Base-by-base conservation (phyloP, 371 early-diverging fungal species). In the Entomophthora muscae region DNA sequence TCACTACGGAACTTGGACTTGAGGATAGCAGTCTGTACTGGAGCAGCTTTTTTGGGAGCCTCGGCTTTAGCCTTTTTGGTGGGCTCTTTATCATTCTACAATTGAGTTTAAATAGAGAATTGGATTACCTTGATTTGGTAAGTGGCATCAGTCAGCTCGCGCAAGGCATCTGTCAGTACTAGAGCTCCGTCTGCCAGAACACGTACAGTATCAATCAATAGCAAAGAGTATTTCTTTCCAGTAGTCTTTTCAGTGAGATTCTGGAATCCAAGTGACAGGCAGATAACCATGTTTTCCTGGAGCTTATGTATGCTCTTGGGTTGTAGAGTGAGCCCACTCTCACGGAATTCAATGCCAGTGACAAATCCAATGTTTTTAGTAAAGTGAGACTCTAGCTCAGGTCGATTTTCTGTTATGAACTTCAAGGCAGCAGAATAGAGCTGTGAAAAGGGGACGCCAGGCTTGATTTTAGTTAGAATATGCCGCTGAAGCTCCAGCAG, bases 271-370 rank as follows among this genome's bases (percentile, higher is more conserved):
- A 96, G 69, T 2, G 83, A 78, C 17, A 95, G 72, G 61, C 86
- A 90, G 57, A 96, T 65, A 0, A 87, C 81, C 95, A 95, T 95
- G 52, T 88, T 90, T 1, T 78, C 75, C 68, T 83, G 76, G 31
- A 98, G 71, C 42, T 75, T 76, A 53, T 80, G 78, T 5, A 70
- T 65, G 66, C 83, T 88, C 66, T 90, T 91, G 32, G 80, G 70
- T 53, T 75, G 79, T 59, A 98, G 73, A 1, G 83, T 71, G 71
- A 83, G 91, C 23, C 72, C 77, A 17, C 85, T 76, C 66, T 96
- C 98, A 51, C 90, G 79, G 69, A 95, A 91, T 71, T 98, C 97
- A 60, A 97, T 86, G 23, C 98, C 98, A 69, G 88, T 95, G 10
- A 85, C 88, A 70, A 86, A 93, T n/a, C 98, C 98, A 61, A 84